Evolutionary conservation across 2,329 filamentous ascomycete genomes (phyloP).

Genomic region (Monosporascus sp.): DNA sequence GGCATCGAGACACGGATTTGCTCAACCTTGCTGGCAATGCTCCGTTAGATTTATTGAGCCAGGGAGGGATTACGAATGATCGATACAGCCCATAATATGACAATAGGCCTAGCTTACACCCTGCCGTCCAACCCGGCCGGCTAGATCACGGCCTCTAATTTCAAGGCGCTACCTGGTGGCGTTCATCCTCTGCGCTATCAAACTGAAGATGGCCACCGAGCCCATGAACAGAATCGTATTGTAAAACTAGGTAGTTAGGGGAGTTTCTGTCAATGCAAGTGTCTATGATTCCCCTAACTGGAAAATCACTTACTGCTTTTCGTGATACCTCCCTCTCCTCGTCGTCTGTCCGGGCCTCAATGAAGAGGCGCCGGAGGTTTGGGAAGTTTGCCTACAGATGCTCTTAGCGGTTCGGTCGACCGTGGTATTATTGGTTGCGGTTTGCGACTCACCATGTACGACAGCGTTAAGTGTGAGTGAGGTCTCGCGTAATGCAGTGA

Average conservation of each 20-base stretch:
- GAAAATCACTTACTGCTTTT: slow-evolving; percentile 64
- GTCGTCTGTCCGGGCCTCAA: slow-evolving; percentile 85
- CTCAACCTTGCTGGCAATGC: too few relatives aligned
- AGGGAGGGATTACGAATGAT: too few relatives aligned
- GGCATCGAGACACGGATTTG: too few relatives aligned
- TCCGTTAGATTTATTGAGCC: too few relatives aligned
- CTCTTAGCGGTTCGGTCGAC: neutral
- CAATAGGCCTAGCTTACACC: neutral
- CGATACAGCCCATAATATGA: neutral
- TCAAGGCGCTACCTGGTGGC: slow-evolving; percentile 28
- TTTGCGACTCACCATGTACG: slow-evolving; percentile 4
- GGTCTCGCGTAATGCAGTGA: too few relatives aligned
- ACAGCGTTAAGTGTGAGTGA: neutral
- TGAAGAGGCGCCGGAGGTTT: slow-evolving; percentile 92
- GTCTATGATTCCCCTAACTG: neutral
- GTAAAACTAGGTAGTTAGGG: slow-evolving; percentile 67
- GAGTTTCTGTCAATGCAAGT: too few relatives aligned
- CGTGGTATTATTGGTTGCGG: neutral
- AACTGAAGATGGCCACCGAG: slow-evolving; percentile 88
- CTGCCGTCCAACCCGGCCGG: neutral
- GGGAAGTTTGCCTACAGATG: slow-evolving; percentile 66
- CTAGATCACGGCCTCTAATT: neutral
- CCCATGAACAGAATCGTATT: slow-evolving; percentile 96
- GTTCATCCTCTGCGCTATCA: slow-evolving; percentile 84
- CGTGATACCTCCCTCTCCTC: slow-evolving; percentile 94